Conservation (phyloP, 2,329 filamentous ascomycete species). For the Pseudomassariella vexata region DNA sequence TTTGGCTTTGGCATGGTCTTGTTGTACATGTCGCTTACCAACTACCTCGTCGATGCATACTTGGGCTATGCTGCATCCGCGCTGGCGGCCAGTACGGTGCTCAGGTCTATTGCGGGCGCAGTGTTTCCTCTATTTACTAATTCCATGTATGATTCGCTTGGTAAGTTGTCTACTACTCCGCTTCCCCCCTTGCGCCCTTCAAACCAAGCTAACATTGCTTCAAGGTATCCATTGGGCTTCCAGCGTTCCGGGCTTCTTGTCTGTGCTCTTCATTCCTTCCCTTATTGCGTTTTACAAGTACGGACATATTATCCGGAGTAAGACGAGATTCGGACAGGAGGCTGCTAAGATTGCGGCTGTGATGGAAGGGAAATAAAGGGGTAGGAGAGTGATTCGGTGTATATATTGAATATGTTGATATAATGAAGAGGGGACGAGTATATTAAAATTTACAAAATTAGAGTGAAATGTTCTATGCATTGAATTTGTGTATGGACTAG, state of each 20-base stretch:
- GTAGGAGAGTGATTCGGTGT: too few relatives aligned
- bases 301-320: slow-evolving; percentile 6
- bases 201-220: not conserved
- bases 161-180: slow-evolving; percentile 2
- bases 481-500: too few relatives aligned
- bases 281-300: slow-evolving; percentile 6
- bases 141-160: slow-evolving; percentile 34
- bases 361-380: slow-evolving; percentile 3
- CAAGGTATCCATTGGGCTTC: slow-evolving; percentile 41
- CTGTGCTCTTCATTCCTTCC: slow-evolving; percentile 4
- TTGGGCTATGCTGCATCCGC: slow-evolving; percentile 8
- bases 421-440: too few relatives aligned
- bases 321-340: slow-evolving; percentile 7
- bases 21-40: slow-evolving; percentile 5
- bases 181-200: not conserved
- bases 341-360: slow-evolving; percentile 5
- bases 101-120: slow-evolving; percentile 39
- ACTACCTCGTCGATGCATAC: slow-evolving; percentile 8
- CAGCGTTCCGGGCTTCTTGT: slow-evolving; percentile 36
- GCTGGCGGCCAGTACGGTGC: slow-evolving; percentile 29
- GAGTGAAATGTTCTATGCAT: too few relatives aligned
- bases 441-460: too few relatives aligned
- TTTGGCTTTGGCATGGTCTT: slow-evolving; percentile 9
- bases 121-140: slow-evolving; percentile 41
- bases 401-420: too few relatives aligned